Conservation (phyloP, 1,139 yeast species). For the Protomyces lactucae-debilis region DNA sequence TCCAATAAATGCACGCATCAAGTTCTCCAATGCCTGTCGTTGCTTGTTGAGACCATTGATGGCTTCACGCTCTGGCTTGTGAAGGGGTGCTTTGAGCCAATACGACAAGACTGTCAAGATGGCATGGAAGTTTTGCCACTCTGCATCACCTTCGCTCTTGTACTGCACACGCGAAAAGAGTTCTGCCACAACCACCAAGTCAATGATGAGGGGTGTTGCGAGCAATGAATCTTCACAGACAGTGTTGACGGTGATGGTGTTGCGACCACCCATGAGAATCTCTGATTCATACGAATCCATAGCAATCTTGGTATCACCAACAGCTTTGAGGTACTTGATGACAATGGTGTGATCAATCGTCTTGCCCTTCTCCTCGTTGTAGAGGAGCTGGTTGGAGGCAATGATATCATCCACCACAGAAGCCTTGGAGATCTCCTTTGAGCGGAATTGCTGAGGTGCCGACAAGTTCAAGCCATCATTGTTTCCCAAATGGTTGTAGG, state of each 20-base stretch:
- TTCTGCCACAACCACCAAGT: conserved; percentile 83
- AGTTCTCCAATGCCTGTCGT: conserved; percentile 85
- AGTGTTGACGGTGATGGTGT: conserved; percentile 86
- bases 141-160: conserved; percentile 48
- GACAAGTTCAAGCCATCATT: conserved; percentile 91
- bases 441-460: conserved; percentile 87
- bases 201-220: conserved; percentile 92
- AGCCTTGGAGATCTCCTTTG: conserved; percentile 89
- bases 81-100: conserved; percentile 95
- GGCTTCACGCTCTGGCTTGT: conserved; percentile 76
- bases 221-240: conserved; percentile 93
- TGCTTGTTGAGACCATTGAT: conserved; percentile 94
- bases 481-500: conserved; percentile 94
- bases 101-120: conserved; percentile 83
- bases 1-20: conserved; percentile 83
- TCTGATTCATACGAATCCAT: conserved; percentile 98
- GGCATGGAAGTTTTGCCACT: conserved; percentile 69
- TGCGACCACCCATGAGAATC: conserved; percentile 96
- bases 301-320: conserved; percentile 94
- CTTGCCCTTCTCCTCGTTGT: conserved; percentile 73
- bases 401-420: conserved; percentile 94
- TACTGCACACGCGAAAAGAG: conserved; percentile 81
- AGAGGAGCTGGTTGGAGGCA: conserved; percentile 78
- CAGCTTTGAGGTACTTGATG: conserved; percentile 88
- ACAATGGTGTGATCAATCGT: conserved; percentile 91